Evolutionary conservation across 768 basidiomycete genomes (phyloP).

Genomic region (Gyrodon lividus): DNA sequence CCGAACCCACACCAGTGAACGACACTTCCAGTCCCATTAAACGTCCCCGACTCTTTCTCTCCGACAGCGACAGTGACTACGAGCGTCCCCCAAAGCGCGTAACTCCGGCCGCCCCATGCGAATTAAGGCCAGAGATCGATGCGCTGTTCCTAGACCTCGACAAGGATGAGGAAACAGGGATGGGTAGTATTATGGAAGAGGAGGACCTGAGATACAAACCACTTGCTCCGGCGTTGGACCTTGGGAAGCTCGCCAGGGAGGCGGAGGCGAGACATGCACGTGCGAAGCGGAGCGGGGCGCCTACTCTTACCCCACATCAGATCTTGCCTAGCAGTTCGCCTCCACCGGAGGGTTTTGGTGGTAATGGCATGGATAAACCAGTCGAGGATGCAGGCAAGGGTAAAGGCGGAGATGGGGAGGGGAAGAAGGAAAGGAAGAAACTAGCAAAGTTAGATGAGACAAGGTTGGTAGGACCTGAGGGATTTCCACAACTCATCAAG

Average conservation of each 20-base stretch:
- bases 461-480: constrained; percentile 66
- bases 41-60: constrained; percentile 53
- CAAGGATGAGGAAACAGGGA: constrained; percentile 46
- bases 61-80: constrained; percentile 47
- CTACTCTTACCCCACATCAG: constrained; percentile 43
- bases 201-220: constrained; percentile 43
- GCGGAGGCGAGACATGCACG: constrained; percentile 49
- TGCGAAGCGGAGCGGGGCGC: constrained; percentile 13
- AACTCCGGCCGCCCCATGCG: constrained; percentile 13
- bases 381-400: constrained; percentile 10
- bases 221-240: constrained; percentile 51
- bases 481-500: constrained; percentile 79
- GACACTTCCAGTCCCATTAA: constrained; percentile 19
- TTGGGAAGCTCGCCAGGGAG: constrained; percentile 51
- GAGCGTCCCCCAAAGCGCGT: constrained; percentile 27
- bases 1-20: constrained; percentile 19
- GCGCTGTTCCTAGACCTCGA: constrained; percentile 49
- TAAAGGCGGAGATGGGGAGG: constrained; percentile 23
- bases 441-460: constrained; percentile 70
- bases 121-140: constrained; percentile 34
- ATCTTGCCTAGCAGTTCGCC: constrained; percentile 50
- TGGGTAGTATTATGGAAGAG: constrained; percentile 44
- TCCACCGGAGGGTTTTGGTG: constrained; percentile 29
- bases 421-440: constrained; percentile 30
- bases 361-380: background rate